Conservation (phyloP, 371 early-diverging fungal species). For the Apophysomyces ossiformis region DNA sequence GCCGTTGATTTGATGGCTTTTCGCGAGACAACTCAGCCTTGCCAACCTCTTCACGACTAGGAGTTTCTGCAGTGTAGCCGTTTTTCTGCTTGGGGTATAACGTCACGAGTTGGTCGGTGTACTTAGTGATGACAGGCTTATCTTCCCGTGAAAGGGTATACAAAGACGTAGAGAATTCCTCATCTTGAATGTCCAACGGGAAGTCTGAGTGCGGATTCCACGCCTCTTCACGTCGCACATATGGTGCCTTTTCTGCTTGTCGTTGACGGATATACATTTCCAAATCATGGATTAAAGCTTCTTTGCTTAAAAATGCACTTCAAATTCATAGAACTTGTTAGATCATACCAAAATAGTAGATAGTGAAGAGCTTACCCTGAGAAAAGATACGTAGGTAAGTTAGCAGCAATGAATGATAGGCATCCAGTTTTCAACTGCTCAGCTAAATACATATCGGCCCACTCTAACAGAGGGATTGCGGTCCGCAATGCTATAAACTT, state of each 20-base stretch:
- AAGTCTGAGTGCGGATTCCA: not conserved
- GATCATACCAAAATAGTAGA: no score
- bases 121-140: slow-evolving; percentile 17
- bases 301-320: not conserved
- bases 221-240: slow-evolving; percentile 1
- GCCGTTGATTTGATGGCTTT: not conserved
- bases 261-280: slow-evolving; percentile 27
- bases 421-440: slow-evolving; percentile 56
- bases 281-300: slow-evolving; percentile 27
- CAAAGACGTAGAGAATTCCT: slow-evolving; percentile 38
- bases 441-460: slow-evolving; percentile 61
- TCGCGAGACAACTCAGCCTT: not conserved
- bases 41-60: not conserved
- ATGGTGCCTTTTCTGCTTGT: slow-evolving; percentile 28
- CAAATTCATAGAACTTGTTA: not conserved
- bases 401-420: slow-evolving; percentile 62
- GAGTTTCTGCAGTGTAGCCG: no score
- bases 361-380: slow-evolving; percentile 38
- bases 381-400: slow-evolving; percentile 63
- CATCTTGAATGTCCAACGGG: slow-evolving; percentile 20
- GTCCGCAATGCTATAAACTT: slow-evolving; percentile 58
- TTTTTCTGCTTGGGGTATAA: slow-evolving; percentile 20
- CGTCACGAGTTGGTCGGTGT: slow-evolving; percentile 32
- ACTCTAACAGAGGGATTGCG: slow-evolving; percentile 54
- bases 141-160: slow-evolving; percentile 35